Evolutionary conservation across 1,139 yeast genomes (phyloP).

Genomic region (Wickerhamomyces sp.): DNA sequence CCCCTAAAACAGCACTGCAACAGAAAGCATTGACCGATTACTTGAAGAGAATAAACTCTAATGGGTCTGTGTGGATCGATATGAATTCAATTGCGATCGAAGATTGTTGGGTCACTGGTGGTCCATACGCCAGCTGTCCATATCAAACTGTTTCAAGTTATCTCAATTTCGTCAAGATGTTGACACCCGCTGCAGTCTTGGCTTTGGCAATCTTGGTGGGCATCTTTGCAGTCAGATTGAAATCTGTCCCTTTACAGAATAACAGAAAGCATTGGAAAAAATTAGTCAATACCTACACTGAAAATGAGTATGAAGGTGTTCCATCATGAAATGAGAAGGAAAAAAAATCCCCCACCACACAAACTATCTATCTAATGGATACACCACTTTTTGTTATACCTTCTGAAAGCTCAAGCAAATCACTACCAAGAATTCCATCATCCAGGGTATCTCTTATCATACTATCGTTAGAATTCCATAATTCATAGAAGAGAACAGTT

Average conservation of each 20-base stretch:
- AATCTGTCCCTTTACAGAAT: constrained; percentile 46
- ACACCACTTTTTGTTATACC: constrained; percentile 36
- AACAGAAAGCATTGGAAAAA: constrained; percentile 56
- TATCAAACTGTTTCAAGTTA: constrained; percentile 54
- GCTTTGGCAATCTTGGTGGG: constrained; percentile 44
- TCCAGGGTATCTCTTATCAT: constrained; percentile 35
- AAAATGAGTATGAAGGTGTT: constrained; percentile 57
- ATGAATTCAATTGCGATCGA: constrained; percentile 70
- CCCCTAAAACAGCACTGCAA: constrained; percentile 54
- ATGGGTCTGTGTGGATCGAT: constrained; percentile 68
- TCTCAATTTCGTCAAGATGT: constrained; percentile 55
- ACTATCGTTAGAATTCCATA: constrained; percentile 50
- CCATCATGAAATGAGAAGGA: constrained; percentile 39
- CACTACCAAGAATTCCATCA: constrained; percentile 49
- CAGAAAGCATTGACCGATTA: constrained; percentile 30
- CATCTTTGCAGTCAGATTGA: constrained; percentile 34
- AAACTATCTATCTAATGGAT: constrained; percentile 23
- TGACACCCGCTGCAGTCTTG: constrained; percentile 64
- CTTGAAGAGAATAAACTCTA: constrained; percentile 16
- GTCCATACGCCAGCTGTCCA: constrained; percentile 76
- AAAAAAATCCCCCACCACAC: background rate
- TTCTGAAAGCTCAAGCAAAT: constrained; percentile 53
- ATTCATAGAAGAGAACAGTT: constrained; percentile 64
- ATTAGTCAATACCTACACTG: constrained; percentile 38
- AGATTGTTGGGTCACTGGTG: constrained; percentile 86